Base-by-base conservation (phyloP, 1,284 basidiomycete species). In the Cryptococcus sp. region DNA sequence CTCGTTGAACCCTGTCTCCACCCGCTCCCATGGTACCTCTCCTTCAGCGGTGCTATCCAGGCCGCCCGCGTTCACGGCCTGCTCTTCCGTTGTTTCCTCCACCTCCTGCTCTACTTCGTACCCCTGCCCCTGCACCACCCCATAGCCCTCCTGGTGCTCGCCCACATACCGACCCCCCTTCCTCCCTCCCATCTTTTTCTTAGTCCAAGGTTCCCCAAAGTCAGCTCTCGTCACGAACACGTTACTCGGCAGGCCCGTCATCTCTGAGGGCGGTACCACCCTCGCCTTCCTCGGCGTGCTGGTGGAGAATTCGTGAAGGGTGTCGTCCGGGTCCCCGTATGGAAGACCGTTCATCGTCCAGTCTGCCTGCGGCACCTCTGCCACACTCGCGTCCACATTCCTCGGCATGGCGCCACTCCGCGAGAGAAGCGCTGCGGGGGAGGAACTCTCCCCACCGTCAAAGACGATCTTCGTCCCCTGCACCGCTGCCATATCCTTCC, bases 201-300 rank as follows among this genome's bases (percentile, higher is more conserved):
- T 21, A 24, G 37, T 50, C 16, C 47, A 12, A 40, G 44, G 18
- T 13, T n/a, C 39, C n/a, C 36, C 20, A 39, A 68, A 73, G 45
- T 63, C 68, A 15, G 28, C 42, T 13, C 61, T 57, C 11, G 73
- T 71, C 16, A 76, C 69, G 42, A 72, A 71, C 13, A 76, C 62
- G 49, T 76, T 75, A 24, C 45, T 55, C 3, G 74, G 74, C 15
- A 76, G 51, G 16, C 52, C 48, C 0, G 43, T 52, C 46, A 48
- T 55, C 44, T 71, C 66, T 7, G 65, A 68, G 0, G 72, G 71
- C 0, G 71, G 65, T 0, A 66, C 48, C 21, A 72, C 56, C 12
- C 54, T 23, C 4, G 28, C 28, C 35, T 50, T 36, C 18, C 46
- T 50, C 6, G 48, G 28, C 18, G 44, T 39, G 24, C 45, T 50